Percentiles rank a stretch among this genome's conserved stretches.
phyloP scores from a whole-genome alignment of 352 stramenopile species.

The Phytophthora pluvialis region DNA sequence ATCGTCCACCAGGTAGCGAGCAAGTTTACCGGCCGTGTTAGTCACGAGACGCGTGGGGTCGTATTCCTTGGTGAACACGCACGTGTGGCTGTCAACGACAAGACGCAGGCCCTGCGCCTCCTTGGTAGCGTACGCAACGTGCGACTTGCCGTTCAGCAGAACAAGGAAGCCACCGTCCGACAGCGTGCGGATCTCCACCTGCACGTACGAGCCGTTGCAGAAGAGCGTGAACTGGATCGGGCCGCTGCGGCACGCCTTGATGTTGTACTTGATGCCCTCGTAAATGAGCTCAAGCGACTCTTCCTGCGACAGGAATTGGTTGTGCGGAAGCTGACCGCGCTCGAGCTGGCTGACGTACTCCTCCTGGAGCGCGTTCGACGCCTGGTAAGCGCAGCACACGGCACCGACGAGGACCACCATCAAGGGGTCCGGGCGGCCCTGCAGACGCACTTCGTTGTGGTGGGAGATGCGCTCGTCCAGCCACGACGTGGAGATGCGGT shows the following conservation, averaged over 20 bases:
- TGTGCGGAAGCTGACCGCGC: constrained; percentile 93
- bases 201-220: constrained; percentile 88
- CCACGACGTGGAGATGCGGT: constrained; percentile 99
- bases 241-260: constrained; percentile 91
- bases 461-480: constrained; percentile 96
- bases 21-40: constrained; percentile 98
- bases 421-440: constrained; percentile 83
- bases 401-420: constrained; percentile 91
- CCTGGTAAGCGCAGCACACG: constrained; percentile 84
- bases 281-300: constrained; percentile 98
- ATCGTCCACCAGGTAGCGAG: constrained; percentile 98
- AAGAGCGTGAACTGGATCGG: constrained; percentile 93
- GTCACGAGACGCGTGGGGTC: constrained; percentile 98
- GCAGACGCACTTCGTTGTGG: constrained; percentile 90
- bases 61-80: constrained; percentile 99
- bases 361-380: constrained; percentile 71
- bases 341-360: constrained; percentile 88
- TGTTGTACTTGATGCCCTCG: constrained; percentile 98
- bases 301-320: constrained; percentile 83
- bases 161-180: constrained; percentile 99
- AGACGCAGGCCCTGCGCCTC: constrained; percentile 91
- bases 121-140: constrained; percentile 97
- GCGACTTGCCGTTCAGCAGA: constrained; percentile 95
- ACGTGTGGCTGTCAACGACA: constrained; percentile 95
- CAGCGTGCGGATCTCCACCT: constrained; percentile 95